These are phyloP conservation scores for Umbelopsis isabellina DNA, from an alignment of 192 early-diverging fungal genomes.

Conservation along the genomic window DNA sequence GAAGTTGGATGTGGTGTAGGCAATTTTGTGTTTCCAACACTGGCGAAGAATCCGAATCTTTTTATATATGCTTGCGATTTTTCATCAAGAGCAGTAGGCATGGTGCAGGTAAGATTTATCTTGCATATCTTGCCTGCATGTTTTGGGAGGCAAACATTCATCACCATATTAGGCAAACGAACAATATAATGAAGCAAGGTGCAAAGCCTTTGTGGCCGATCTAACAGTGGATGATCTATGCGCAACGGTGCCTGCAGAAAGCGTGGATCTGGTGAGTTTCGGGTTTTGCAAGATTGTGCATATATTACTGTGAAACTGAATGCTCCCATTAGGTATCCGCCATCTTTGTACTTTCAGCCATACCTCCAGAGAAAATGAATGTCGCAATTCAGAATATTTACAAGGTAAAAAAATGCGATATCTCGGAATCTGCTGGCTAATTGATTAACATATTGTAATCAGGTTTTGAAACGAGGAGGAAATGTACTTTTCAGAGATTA, in stretches of 20 bases:
- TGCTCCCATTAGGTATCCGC: conserved; percentile 52
- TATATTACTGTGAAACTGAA: neutral
- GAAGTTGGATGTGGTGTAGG: conserved; percentile 99
- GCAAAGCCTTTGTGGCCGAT: conserved; percentile 95
- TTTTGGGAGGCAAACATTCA: neutral
- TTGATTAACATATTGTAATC: neutral
- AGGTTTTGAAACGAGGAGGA: conserved; percentile 82
- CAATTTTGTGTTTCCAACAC: conserved; percentile 92
- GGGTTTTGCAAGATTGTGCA: neutral
- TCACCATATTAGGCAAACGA: conserved; percentile 50
- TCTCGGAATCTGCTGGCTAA: neutral
- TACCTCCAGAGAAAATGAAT: conserved; percentile 85
- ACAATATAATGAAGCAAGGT: conserved; percentile 71
- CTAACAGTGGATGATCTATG: conserved; percentile 76
- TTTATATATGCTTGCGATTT: conserved; percentile 96
- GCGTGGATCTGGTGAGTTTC: conserved; percentile 76
- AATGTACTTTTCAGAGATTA: conserved; percentile 95
- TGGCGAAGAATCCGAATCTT: conserved; percentile 79
- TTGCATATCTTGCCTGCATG: neutral
- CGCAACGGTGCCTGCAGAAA: conserved; percentile 71
- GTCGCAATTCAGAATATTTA: conserved; percentile 80
- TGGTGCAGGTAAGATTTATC: conserved; percentile 70
- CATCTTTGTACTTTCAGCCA: conserved; percentile 95
- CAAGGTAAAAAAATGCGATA: conserved; percentile 41
- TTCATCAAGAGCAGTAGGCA: conserved; percentile 83